A percentile compares a stretch with the other conserved stretches of the same genome.
These are phyloP conservation scores for Tolypocladium sp. DNA, from an alignment of 2,329 filamentous ascomycete species.

Conservation along the genomic window DNA sequence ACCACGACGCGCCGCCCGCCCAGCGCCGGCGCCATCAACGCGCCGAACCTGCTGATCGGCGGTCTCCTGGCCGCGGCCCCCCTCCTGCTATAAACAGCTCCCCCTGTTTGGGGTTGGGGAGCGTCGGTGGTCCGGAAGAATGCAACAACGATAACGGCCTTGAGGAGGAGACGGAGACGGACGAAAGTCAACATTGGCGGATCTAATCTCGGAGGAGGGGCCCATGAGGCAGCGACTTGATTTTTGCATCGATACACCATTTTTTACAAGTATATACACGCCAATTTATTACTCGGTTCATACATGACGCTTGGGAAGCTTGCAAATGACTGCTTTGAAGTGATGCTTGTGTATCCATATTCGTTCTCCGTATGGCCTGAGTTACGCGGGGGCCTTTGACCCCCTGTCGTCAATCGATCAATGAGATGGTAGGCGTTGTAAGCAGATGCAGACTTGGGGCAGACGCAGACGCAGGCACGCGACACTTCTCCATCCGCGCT, in stretches of 20 bases:
- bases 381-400: too few relatives aligned
- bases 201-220: not conserved
- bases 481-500: not conserved
- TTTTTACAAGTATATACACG: not conserved
- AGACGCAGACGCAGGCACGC: not conserved
- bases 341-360: too few relatives aligned
- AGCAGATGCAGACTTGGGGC: not conserved
- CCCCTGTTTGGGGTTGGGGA: not conserved
- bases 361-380: too few relatives aligned
- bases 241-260: not conserved
- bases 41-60: conserved; percentile 12
- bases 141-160: not conserved
- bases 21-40: conserved; percentile 7
- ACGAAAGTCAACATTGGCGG: not conserved
- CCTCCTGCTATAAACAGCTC: conserved; percentile 12
- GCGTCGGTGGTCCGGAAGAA: not conserved
- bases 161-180: not conserved
- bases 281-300: too few relatives aligned
- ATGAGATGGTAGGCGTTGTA: too few relatives aligned
- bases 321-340: not conserved
- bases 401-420: too few relatives aligned
- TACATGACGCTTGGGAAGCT: not conserved
- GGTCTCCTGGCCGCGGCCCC: conserved; percentile 12
- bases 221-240: not conserved
- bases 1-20: not conserved